A percentile compares a stretch with the other conserved stretches of the same genome.
Evolutionary conservation across 148 eudicot species (phyloP).

Genomic region (Fagopyrum esculentum): DNA sequence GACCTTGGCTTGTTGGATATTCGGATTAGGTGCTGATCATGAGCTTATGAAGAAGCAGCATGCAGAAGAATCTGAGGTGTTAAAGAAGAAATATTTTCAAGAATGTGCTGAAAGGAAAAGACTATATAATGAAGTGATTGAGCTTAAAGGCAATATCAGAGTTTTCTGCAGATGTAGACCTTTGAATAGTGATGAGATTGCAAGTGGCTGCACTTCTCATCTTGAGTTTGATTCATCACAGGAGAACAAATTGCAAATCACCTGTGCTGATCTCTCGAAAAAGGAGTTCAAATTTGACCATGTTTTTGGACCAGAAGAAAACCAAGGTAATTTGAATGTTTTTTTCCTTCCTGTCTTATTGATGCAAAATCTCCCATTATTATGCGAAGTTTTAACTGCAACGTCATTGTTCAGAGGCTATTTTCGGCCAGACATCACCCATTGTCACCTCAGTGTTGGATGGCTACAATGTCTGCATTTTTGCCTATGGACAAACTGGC

Average conservation of each 20-base stretch:
- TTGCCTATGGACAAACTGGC: constrained; percentile 98
- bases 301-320: constrained; percentile 66
- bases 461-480: constrained; percentile 83
- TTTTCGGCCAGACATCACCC: constrained; percentile 62
- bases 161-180: constrained; percentile 96
- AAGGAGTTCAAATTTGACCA: constrained; percentile 96
- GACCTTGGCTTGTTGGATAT: background rate
- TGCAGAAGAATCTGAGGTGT: constrained; percentile 42
- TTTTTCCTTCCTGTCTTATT: background rate
- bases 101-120: constrained; percentile 68
- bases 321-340: constrained; percentile 50
- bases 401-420: constrained; percentile 48
- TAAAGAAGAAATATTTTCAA: constrained; percentile 63
- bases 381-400: background rate
- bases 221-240: constrained; percentile 68
- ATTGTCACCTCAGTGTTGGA: constrained; percentile 59
- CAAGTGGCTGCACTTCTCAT: constrained; percentile 50
- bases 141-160: constrained; percentile 94
- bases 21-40: constrained; percentile 51
- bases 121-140: constrained; percentile 92
- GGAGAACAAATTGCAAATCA: constrained; percentile 66
- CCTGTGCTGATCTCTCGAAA: constrained; percentile 65
- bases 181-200: constrained; percentile 52
- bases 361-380: background rate
- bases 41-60: constrained; percentile 56